phyloP scores from a whole-genome alignment of 2,329 filamentous ascomycete genomes.

The Verticillium dahliae region DNA sequence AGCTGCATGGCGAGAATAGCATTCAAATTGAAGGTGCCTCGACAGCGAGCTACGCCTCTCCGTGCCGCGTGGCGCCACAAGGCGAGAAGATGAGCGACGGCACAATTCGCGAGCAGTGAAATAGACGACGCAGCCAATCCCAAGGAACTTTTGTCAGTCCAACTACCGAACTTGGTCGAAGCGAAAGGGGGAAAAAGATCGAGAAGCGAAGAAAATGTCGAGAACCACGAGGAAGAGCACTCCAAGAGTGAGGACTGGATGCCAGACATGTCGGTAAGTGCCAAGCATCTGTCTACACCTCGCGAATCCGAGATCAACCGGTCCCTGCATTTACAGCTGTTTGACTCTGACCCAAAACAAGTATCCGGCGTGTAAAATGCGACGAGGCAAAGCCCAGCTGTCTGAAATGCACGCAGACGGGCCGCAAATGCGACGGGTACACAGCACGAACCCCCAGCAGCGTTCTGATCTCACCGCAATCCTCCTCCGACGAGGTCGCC shows the following conservation, averaged over 20 bases:
- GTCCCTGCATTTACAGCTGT: too few relatives aligned
- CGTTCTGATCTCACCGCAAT: too few relatives aligned
- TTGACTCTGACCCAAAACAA: slow-evolving; percentile 13
- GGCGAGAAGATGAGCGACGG: neutral
- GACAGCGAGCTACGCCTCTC: too few relatives aligned
- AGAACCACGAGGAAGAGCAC: neutral
- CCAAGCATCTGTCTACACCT: neutral
- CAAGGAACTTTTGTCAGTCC: neutral
- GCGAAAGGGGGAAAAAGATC: too few relatives aligned
- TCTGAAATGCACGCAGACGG: slow-evolving; percentile 44
- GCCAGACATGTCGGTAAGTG: neutral
- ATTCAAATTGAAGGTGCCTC: too few relatives aligned
- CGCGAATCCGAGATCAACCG: too few relatives aligned
- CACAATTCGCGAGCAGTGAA: neutral
- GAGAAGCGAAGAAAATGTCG: too few relatives aligned
- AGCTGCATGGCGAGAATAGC: too few relatives aligned
- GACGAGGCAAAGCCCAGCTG: slow-evolving; percentile 48
- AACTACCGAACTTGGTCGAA: too few relatives aligned
- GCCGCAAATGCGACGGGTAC: slow-evolving; percentile 53
- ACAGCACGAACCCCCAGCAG: neutral
- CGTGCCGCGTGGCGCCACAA: too few relatives aligned
- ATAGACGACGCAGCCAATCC: slow-evolving; percentile 1
- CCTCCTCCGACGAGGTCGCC: neutral
- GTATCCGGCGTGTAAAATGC: slow-evolving; percentile 50
- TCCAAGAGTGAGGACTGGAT: neutral